These are phyloP conservation scores for Trapa bicornis DNA, from an alignment of 345 rosid genomes.

Conservation along the genomic window DNA sequence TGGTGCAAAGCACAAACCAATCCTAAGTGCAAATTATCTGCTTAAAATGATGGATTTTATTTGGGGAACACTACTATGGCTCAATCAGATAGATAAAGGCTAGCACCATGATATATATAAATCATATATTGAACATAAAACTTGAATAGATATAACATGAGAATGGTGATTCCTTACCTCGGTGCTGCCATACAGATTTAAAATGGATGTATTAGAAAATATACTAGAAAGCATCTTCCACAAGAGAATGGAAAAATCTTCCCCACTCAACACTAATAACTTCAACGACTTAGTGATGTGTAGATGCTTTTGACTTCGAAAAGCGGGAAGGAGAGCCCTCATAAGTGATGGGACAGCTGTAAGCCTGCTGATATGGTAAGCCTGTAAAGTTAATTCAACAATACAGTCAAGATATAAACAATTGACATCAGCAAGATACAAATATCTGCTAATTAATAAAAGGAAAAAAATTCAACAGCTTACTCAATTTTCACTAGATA, in stretches of 20 bases:
- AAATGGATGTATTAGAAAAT: slow-evolving; percentile 53
- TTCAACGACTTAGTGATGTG: slow-evolving; percentile 43
- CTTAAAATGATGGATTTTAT: neutral
- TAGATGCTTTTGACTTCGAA: slow-evolving; percentile 30
- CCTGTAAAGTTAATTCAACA: slow-evolving; percentile 28
- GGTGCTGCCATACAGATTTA: slow-evolving; percentile 90
- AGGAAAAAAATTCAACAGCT: neutral
- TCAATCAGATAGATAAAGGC: neutral
- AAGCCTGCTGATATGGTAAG: slow-evolving; percentile 61
- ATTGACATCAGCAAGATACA: neutral
- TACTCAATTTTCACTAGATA: neutral
- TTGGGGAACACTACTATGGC: neutral
- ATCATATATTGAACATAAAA: neutral
- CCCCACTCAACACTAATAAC: slow-evolving; percentile 79
- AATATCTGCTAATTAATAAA: neutral
- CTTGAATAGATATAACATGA: slow-evolving; percentile 1
- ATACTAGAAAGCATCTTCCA: slow-evolving; percentile 57
- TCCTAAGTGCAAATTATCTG: neutral
- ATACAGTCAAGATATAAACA: neutral
- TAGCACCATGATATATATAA: neutral
- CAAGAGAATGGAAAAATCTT: slow-evolving; percentile 60
- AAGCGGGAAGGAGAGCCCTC: slow-evolving; percentile 54
- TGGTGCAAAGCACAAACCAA: neutral
- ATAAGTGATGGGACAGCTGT: slow-evolving; percentile 76
- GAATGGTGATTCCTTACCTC: slow-evolving; percentile 46